Evolutionary conservation across 306 rosid species (phyloP), one percentile per base, ranked within the genome.

Genomic region (Citrullus colocynthis): DNA sequence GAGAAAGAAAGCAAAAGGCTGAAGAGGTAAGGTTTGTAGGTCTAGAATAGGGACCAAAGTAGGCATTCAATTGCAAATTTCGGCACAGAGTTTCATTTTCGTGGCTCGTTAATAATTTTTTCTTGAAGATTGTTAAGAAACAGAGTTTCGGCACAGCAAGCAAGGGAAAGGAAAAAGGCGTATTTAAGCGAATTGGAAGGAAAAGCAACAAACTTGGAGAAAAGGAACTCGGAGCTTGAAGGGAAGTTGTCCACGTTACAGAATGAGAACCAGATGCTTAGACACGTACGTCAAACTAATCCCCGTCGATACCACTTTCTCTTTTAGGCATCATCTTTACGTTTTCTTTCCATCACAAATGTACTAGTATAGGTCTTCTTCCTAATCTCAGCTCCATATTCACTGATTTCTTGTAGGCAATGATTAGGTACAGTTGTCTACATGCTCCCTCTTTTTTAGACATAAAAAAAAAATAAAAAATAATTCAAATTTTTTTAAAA

Each of bases 181-280:
- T 92, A 95, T 81, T 82, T 95, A 87, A 84, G 11, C 75, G 99
- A 92, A 54, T 86, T 95, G 92, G 97, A 95, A 88, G 80, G 82
- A 9, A 84, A 83, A 75, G 97, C 93, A 30, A 86, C 85, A 63
- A 93, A 92, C 63, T 87, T 91, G 80, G 97, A 92, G 89, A 84
- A 81, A 80, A 91, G 90, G 85, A 95, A 95, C 70, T 85, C 96
- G 13, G 98, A 92, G 87, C 87, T 90, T 48, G 90, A 90, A 77
- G 99, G 92, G 85, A 95, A 80, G 77, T 84, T 92, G 42, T 92
- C 96, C 67, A 95, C 97, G 77, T 83, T 92, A 86, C 97, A 89
- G 87, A 95, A 95, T 69, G 99, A 95, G 89, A 95, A 90, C 83
- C 99, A 95, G 85, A 95, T 95, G 99, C 97, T 95, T 37, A 89